A percentile compares a stretch with the other conserved stretches of the same genome.
phyloP scores from a whole-genome alignment of 768 basidiomycete genomes.

The Cystofilobasidium bisporidii region DNA sequence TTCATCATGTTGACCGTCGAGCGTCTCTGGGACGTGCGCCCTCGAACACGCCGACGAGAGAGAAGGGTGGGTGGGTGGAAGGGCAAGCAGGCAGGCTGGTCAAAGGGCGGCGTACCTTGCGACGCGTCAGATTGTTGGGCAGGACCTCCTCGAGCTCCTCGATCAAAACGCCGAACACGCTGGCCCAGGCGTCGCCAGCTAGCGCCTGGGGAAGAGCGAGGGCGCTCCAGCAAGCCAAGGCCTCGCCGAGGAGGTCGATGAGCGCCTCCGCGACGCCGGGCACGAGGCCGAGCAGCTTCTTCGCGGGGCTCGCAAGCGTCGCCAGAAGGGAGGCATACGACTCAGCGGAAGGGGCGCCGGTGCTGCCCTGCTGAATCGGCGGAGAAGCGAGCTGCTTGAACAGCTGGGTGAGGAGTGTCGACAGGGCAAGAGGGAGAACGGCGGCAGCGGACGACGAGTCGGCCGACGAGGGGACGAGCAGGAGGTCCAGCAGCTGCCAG shows the following conservation, averaged over 20 bases:
- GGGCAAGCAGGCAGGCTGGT: background rate
- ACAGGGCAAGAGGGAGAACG: conserved; percentile 2
- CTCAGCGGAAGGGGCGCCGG: no score
- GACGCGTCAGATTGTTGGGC: conserved; percentile 23
- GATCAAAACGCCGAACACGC: conserved; percentile 3
- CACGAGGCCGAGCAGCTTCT: conserved; percentile 8
- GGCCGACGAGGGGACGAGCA: background rate
- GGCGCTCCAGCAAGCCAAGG: conserved; percentile 4
- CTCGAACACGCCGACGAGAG: background rate
- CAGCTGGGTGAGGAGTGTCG: background rate
- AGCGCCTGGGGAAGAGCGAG: background rate
- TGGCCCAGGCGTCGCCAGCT: conserved; percentile 5
- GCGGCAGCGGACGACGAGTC: background rate
- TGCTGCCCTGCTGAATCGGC: no score
- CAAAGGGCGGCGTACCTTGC: conserved; percentile 13
- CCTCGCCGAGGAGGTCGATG: conserved; percentile 26
- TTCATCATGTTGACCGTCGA: background rate
- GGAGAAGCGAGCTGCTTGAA: background rate
- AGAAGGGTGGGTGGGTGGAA: background rate
- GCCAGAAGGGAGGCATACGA: background rate
- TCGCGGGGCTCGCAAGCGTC: conserved; percentile 1
- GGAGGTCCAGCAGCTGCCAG: conserved; percentile 10
- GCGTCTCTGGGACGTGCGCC: no score
- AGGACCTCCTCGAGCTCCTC: conserved; percentile 16
- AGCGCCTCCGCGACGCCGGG: conserved; percentile 10